Conservation (phyloP, 495 filamentous ascomycete species). For the Astrothelium macrocarpum region DNA sequence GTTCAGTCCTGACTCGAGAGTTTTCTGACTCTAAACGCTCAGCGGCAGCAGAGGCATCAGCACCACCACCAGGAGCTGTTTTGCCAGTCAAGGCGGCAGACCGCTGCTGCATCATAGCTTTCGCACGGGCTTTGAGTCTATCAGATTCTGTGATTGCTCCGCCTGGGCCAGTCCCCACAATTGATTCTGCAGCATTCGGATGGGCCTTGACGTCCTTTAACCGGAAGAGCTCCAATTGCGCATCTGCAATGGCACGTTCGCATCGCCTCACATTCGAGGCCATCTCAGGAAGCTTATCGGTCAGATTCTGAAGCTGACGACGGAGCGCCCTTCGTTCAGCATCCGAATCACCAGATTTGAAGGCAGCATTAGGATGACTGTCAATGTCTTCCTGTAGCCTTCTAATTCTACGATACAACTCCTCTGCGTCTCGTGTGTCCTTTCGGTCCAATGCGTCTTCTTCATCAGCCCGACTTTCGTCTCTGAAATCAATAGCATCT, state of each 20-base stretch:
- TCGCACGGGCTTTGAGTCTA: slow-evolving; percentile 85
- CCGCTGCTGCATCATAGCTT: slow-evolving; percentile 96
- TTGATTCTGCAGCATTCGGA: slow-evolving; percentile 68
- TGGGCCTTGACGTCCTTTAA: slow-evolving; percentile 87
- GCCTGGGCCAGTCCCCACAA: slow-evolving; percentile 89
- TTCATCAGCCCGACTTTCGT: slow-evolving; percentile 80
- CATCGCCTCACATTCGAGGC: slow-evolving; percentile 85
- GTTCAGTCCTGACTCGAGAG: slow-evolving; percentile 65
- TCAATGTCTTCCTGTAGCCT: slow-evolving; percentile 97
- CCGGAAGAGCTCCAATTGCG: slow-evolving; percentile 87
- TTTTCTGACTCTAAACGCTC: slow-evolving; percentile 79
- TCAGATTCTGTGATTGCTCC: slow-evolving; percentile 89
- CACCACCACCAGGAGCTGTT: slow-evolving; percentile 49
- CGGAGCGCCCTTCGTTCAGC: slow-evolving; percentile 78
- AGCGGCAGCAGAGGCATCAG: slow-evolving; percentile 63
- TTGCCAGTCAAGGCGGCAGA: slow-evolving; percentile 85
- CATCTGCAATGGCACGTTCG: slow-evolving; percentile 86
- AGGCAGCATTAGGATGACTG: slow-evolving; percentile 68
- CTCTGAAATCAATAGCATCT: slow-evolving; percentile 96
- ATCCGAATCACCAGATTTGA: slow-evolving; percentile 66
- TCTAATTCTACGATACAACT: slow-evolving; percentile 83
- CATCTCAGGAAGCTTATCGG: slow-evolving; percentile 82
- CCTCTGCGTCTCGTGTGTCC: slow-evolving; percentile 86
- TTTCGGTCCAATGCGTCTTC: slow-evolving; percentile 85
- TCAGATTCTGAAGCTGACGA: slow-evolving; percentile 77